A percentile compares a stretch with the other conserved stretches of the same genome.
These are phyloP conservation scores for Russula earlei DNA, from an alignment of 768 basidiomycete species.

Conservation along the genomic window DNA sequence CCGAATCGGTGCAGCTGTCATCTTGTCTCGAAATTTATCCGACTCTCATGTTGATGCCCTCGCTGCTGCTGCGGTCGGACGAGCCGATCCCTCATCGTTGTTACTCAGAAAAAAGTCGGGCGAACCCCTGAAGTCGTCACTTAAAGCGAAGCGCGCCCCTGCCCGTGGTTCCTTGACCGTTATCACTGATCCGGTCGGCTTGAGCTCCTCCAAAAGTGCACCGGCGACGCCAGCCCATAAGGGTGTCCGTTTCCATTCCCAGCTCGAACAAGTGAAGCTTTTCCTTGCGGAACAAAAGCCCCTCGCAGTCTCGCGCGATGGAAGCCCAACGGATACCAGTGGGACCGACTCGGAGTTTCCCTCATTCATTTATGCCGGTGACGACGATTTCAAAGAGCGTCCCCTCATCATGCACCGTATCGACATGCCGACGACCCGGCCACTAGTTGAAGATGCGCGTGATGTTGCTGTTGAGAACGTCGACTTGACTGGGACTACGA, in stretches of 20 bases:
- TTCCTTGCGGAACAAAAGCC: constrained; percentile 95
- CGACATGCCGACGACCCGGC: constrained; percentile 47
- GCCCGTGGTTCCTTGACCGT: constrained; percentile 43
- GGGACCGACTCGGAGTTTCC: constrained; percentile 75
- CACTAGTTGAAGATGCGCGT: constrained; percentile 27
- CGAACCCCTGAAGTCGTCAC: constrained; percentile 83
- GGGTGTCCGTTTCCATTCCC: constrained; percentile 85
- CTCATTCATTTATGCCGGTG: constrained; percentile 49
- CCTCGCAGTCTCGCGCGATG: constrained; percentile 83
- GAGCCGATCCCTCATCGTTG: background rate
- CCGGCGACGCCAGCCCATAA: constrained; percentile 78
- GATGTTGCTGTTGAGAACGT: constrained; percentile 50
- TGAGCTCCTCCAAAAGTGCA: constrained; percentile 50
- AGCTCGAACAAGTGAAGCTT: constrained; percentile 89
- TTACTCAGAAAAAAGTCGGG: constrained; percentile 88
- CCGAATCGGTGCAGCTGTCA: background rate
- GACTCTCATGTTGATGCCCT: constrained; percentile 17
- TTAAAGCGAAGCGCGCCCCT: constrained; percentile 56
- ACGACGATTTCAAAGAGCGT: constrained; percentile 26
- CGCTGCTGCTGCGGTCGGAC: constrained; percentile 3
- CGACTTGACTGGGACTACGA: constrained; percentile 39
- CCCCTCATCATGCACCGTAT: constrained; percentile 50
- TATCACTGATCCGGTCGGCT: constrained; percentile 33
- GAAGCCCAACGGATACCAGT: constrained; percentile 78
- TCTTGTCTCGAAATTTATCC: constrained; percentile 12